Base-by-base conservation (phyloP, 1,139 yeast genomes). In the Geotrichum reessii region DNA sequence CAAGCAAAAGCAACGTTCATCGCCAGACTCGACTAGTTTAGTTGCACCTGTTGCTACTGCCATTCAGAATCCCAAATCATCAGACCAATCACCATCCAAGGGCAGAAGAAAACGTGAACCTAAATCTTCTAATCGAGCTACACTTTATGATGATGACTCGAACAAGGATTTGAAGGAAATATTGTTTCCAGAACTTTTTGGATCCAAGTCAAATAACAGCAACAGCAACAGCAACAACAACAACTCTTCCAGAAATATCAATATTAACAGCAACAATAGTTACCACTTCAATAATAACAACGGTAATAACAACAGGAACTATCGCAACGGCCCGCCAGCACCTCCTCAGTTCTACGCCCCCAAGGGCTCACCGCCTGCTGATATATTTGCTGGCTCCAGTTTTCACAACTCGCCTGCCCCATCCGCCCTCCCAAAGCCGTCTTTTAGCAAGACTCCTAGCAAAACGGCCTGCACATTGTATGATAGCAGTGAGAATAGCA, bases 321-420 rank as follows among this genome's bases (percentile, higher is more conserved):
- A 44, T 7, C 47, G 24, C 9, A 44, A 19, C 24, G 47, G 19
- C 14, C 22, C 22, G 12, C 28, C 47, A 21, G 53, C 31, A 21
- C 22, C 28, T 8, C 24, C 25, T 11, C 27, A 22, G 24, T 47
- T 31, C 14, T 31, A 31, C 12, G 37, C 61, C 24, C 47, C 56
- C 47, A 50, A 48, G 33, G 49, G 51, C n/a, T 50, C 63, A 9
- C 61, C 64, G n/a, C 56, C 59, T 22, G 65, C 62, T 17, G 63
- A 63, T 24, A 57, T 61, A 44, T 73, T 67, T 65, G 76, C 78
- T 5, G 79, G 79, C 7, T 74, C 78, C 19, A 72, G 74, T 27
- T 76, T 76, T 65, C 74, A 74, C 55, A 66, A 74, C 4, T 75
- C 79, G 1, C 79, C 79, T 6, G 79, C 77, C 6, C 74, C 79